Evolutionary conservation across 805 yeast genomes (phyloP), one percentile per base, ranked within the genome.

Genomic region (Ogataea nakhonphanomensis): DNA sequence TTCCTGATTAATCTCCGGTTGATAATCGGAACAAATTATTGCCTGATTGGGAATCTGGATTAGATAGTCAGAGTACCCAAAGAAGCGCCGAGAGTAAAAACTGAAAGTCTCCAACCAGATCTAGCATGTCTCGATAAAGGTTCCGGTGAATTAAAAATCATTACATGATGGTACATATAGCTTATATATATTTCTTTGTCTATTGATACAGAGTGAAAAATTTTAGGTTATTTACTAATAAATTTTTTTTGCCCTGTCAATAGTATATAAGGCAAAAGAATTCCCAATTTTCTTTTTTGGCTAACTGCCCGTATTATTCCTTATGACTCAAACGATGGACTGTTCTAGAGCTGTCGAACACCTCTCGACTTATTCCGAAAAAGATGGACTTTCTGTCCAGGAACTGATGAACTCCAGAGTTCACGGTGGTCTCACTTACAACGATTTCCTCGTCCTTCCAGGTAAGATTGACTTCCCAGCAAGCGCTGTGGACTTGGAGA

Each of bases 371-470:
- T 91, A 87, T 74, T 49, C 74, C 43, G 65, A 71, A 55, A 80
- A 76, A 62, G 99, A 93, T 65, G 99, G 99, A 50, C 76, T 93
- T 53, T 81, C 84, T 49, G 84, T 85, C 57, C 72, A 78, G 44
- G 76, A 84, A 53, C 78, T 93, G 66, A 86, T 93, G 84, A 95
- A 93, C 71, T 88, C 97, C 37, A 71, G 78, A 54, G 65, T 71
- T 55, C 84, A 93, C 70, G 99, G 99, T 66, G 99, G 99, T 44
- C 79, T 93, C 62, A 93, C 99, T 52, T 93, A 93, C 74, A 93
- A 93, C 63, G 99, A 93, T 71, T 88, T 93, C 66, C 77, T 93
- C 66, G 77, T 93, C 55, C 78, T 93, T 58, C 99, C 99, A 52
- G 97, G 98, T 50, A 87, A 88, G 72, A 86, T 91, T 60, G 75